Evolutionary conservation across 192 early-diverging fungal species (phyloP).

Genomic region (Dimargaris cristalligena): DNA sequence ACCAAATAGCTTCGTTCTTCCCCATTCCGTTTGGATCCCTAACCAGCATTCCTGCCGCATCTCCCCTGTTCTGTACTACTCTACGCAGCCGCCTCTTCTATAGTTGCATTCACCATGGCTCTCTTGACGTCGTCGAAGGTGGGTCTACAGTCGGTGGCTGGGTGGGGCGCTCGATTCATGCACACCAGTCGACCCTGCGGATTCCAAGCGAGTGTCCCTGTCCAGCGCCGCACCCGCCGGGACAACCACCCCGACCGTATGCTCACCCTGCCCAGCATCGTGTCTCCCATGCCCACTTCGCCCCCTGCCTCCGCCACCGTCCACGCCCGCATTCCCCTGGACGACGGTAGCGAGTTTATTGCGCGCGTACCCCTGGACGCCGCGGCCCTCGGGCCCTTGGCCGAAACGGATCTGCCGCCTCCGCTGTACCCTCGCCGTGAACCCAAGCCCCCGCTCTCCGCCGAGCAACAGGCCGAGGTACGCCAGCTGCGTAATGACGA

Average conservation of each 20-base stretch:
- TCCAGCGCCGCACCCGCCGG: too few relatives aligned
- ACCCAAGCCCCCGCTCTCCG: not conserved
- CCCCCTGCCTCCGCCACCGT: not conserved
- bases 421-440: not conserved
- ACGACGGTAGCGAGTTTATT: not conserved
- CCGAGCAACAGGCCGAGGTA: not conserved
- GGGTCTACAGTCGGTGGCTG: too few relatives aligned
- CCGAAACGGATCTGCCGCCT: not conserved
- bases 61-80: too few relatives aligned
- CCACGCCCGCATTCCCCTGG: not conserved
- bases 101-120: too few relatives aligned
- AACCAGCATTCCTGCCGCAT: too few relatives aligned
- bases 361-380: constrained; percentile 1
- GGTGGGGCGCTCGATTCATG: too few relatives aligned
- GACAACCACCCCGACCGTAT: not conserved
- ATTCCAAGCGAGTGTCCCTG: too few relatives aligned
- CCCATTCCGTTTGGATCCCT: too few relatives aligned
- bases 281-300: constrained; percentile 20
- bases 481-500: not conserved
- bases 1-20: too few relatives aligned
- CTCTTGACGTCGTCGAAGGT: too few relatives aligned
- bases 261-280: constrained; percentile 29
- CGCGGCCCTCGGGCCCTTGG: not conserved
- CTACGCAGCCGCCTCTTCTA: too few relatives aligned
- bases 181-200: too few relatives aligned